Evolutionary conservation across 2,329 filamentous ascomycete genomes (phyloP).

Genomic region (Myriosclerotinia duriaeana): DNA sequence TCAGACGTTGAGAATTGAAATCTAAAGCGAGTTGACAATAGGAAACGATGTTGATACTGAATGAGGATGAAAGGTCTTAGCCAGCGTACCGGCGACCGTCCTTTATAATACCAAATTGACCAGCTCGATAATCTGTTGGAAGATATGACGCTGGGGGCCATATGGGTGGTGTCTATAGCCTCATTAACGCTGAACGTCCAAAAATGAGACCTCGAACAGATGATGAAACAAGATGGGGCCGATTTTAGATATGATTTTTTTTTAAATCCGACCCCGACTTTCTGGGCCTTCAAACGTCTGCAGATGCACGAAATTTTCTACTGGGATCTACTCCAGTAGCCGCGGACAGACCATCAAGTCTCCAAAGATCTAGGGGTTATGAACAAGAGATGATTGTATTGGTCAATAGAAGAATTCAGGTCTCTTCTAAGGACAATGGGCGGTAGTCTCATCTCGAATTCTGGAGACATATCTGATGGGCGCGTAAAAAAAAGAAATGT

Average conservation of each 20-base stretch:
- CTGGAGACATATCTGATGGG: slow-evolving; percentile 22
- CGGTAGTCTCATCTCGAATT: slow-evolving; percentile 24
- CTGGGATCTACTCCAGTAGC: slow-evolving; percentile 20
- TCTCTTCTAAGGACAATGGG: slow-evolving; percentile 22
- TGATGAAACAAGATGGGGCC: slow-evolving; percentile 24
- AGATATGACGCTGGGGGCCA: slow-evolving; percentile 17
- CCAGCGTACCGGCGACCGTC: slow-evolving; percentile 22
- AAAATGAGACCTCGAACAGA: slow-evolving; percentile 22
- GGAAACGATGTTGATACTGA: slow-evolving; percentile 21
- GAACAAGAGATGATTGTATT: slow-evolving; percentile 16
- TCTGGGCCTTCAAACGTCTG: slow-evolving; percentile 6
- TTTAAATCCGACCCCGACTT: slow-evolving; percentile 21
- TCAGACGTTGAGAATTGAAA: slow-evolving; percentile 17
- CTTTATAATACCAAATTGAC: slow-evolving; percentile 25
- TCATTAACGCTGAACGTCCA: slow-evolving; percentile 23
- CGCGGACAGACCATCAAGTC: slow-evolving; percentile 10
- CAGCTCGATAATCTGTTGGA: slow-evolving; percentile 23
- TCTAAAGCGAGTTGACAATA: slow-evolving; percentile 20
- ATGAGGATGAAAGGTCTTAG: slow-evolving; percentile 25
- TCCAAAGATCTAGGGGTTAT: slow-evolving; percentile 20
- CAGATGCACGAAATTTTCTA: slow-evolving; percentile 17
- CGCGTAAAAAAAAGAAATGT: slow-evolving; percentile 22
- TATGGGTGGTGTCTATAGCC: slow-evolving; percentile 22
- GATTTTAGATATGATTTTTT: slow-evolving; percentile 18
- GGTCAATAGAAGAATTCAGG: slow-evolving; percentile 10